Base-by-base conservation (phyloP, 1,284 basidiomycete genomes). In the Rhodotorula sp. region DNA sequence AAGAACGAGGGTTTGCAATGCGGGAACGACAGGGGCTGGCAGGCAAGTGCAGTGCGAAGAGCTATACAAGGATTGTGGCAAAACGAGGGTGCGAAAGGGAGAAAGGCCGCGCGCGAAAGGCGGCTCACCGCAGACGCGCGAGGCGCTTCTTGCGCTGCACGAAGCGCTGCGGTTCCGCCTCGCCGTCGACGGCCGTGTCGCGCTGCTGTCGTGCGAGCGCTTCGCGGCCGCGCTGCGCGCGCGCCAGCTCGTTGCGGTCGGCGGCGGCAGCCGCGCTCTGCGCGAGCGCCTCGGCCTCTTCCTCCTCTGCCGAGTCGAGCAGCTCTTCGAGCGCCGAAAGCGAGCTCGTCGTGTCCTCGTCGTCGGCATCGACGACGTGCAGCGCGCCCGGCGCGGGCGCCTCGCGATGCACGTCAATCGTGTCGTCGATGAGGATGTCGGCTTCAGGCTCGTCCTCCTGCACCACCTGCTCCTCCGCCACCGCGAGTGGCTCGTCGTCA, bases 361-460 rank as follows among this genome's bases (percentile, higher is more conserved):
- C 46, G n/a, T 67, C 60, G 17, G 19, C 25, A 25, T 56, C 56
- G 27, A 55, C 25, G 44, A 84, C 68, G 81, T 81, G 4, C 50
- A 72, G 5, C 81, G 81, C 7, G 83, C 83, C 58, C 0, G 45
- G 16, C 8, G 9, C 17, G 45, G 42, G 4, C 7, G 57, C 8
- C 19, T 27, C 44, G 54, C 16, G 53, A 7, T 41, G 16, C 14
- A 5, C 27, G 41, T 57, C 56, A 49, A 82, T 86, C 23, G 81
- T 80, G 25, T 60, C 58, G 21, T 61, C 52, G 42, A 45, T 7
- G 21, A 12, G 25, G 25, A 94, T 81, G 41, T 82, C 81, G 42
- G 87, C 85, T 74, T 27, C 55, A 4, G 27, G 41, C 7, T 56
- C 61, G 27, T 23, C 60, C 12, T 44, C 46, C 7, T n/a, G 55